A percentile compares a stretch with the other conserved stretches of the same genome.
phyloP scores from a whole-genome alignment of 192 early-diverging fungal species.

The Umbelopsis sp. region DNA sequence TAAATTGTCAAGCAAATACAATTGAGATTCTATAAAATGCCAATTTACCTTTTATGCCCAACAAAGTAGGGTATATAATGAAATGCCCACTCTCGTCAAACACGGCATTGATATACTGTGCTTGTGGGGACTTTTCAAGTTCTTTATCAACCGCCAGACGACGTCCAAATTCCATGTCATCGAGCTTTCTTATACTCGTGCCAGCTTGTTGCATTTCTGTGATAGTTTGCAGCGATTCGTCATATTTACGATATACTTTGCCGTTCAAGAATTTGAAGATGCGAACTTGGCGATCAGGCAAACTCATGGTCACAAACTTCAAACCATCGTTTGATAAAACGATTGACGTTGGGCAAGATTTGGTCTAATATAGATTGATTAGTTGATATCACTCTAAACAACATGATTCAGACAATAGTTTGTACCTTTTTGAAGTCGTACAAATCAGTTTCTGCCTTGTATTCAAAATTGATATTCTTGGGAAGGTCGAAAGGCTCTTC shows the following conservation, averaged over 20 bases:
- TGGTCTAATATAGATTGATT: conserved; percentile 45
- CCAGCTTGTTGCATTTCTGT: conserved; percentile 90
- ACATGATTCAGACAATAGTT: not conserved
- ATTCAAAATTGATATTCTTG: conserved; percentile 67
- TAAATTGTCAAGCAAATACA: not conserved
- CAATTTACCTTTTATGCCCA: conserved; percentile 85
- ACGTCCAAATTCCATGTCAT: conserved; percentile 99
- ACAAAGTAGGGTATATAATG: conserved; percentile 88
- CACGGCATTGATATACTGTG: conserved; percentile 70
- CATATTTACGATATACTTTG: conserved; percentile 87
- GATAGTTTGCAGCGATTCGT: conserved; percentile 82
- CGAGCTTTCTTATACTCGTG: conserved; percentile 74
- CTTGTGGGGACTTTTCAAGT: conserved; percentile 75
- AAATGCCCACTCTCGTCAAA: conserved; percentile 93
- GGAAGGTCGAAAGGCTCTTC: conserved; percentile 70
- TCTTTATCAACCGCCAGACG: conserved; percentile 88
- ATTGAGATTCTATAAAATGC: not conserved
- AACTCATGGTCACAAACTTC: conserved; percentile 88
- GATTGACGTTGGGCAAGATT: conserved; percentile 77
- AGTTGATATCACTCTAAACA: not conserved
- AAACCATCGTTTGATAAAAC: conserved; percentile 78
- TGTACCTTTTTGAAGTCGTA: conserved; percentile 94
- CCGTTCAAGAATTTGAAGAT: conserved; percentile 85
- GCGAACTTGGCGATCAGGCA: conserved; percentile 81
- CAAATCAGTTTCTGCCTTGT: conserved; percentile 94